Percentiles rank a stretch among this genome's conserved stretches.
Evolutionary conservation across 1,139 yeast genomes (phyloP).

Genomic region (Scheffersomyces parashehatae): DNA sequence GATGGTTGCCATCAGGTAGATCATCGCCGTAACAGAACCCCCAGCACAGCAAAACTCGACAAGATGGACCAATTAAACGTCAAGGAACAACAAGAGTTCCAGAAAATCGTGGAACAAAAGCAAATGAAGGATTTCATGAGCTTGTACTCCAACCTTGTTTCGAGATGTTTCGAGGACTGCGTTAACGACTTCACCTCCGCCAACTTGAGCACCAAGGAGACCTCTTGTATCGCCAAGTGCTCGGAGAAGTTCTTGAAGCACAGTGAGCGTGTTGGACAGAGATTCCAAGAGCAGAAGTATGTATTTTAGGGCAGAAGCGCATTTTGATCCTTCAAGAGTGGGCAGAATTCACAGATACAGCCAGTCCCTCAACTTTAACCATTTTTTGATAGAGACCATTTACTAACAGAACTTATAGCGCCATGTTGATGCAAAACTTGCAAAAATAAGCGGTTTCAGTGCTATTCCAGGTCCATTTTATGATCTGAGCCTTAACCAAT

Average conservation of each 20-base stretch:
- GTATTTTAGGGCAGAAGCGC: slow-evolving; percentile 3
- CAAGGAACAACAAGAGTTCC: slow-evolving; percentile 95
- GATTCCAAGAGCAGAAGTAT: slow-evolving; percentile 95
- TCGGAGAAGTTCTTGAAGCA: slow-evolving; percentile 97
- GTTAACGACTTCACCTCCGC: slow-evolving; percentile 97
- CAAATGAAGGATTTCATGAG: slow-evolving; percentile 99
- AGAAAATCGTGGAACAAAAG: slow-evolving; percentile 91
- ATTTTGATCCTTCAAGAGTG: no score
- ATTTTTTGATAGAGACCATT: not conserved
- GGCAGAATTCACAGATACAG: no score
- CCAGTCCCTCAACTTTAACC: not conserved
- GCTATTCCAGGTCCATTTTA: no score
- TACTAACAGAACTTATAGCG: slow-evolving; percentile 35
- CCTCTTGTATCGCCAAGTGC: slow-evolving; percentile 83
- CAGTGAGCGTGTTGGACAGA: slow-evolving; percentile 96
- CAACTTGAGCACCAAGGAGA: slow-evolving; percentile 81
- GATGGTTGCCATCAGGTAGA: no score
- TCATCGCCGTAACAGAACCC: no score
- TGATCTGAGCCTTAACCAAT: not conserved
- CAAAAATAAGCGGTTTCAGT: slow-evolving; percentile 20
- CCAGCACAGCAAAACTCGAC: no score
- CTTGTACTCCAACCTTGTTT: slow-evolving; percentile 88
- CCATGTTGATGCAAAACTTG: slow-evolving; percentile 52
- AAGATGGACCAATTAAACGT: slow-evolving; percentile 80
- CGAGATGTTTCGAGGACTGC: slow-evolving; percentile 96